A percentile compares a stretch with the other conserved stretches of the same genome.
Evolutionary conservation across 2,329 filamentous ascomycete species (phyloP).

Genomic region (Trichoderma sp.): DNA sequence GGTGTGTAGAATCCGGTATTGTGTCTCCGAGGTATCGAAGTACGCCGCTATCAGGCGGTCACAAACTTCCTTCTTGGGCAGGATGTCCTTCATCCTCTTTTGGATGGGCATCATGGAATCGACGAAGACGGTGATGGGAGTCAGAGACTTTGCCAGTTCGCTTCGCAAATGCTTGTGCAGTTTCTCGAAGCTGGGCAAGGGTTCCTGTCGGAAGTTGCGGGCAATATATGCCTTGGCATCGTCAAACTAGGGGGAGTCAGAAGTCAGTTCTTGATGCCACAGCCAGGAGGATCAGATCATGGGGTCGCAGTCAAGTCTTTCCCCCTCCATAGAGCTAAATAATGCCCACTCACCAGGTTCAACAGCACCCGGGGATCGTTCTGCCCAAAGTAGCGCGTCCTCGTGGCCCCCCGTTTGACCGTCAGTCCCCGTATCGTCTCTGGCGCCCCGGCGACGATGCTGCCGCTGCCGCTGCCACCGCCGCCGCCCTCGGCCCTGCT

Average conservation of each 20-base stretch:
- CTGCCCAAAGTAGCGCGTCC: constrained; percentile 57
- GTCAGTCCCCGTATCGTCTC: constrained; percentile 54
- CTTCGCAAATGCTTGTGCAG: constrained; percentile 53
- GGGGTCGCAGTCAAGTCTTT: too few species aligned
- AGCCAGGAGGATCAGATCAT: neutral
- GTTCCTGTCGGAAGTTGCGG: constrained; percentile 45
- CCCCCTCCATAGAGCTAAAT: too few species aligned
- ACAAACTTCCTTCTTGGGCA: constrained; percentile 55
- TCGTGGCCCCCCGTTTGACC: constrained; percentile 50
- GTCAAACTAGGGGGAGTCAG: constrained; percentile 48
- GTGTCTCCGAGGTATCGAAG: constrained; percentile 53
- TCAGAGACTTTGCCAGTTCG: constrained; percentile 50
- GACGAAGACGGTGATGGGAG: constrained; percentile 59
- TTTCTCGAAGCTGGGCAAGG: constrained; percentile 50
- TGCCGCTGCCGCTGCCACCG: constrained; percentile 36
- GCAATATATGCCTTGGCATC: constrained; percentile 55
- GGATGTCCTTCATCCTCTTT: constrained; percentile 60
- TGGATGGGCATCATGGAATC: constrained; percentile 61
- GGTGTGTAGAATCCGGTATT: constrained; percentile 57
- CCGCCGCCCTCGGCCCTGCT: constrained; percentile 43
- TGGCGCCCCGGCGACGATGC: constrained; percentile 43
- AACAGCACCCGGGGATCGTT: constrained; percentile 56
- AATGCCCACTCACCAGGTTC: constrained; percentile 50
- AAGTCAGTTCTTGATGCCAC: constrained; percentile 6
- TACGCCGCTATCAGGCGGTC: constrained; percentile 55